These are phyloP conservation scores for Quercus gilva DNA, from an alignment of 306 rosid species.

Conservation along the genomic window DNA sequence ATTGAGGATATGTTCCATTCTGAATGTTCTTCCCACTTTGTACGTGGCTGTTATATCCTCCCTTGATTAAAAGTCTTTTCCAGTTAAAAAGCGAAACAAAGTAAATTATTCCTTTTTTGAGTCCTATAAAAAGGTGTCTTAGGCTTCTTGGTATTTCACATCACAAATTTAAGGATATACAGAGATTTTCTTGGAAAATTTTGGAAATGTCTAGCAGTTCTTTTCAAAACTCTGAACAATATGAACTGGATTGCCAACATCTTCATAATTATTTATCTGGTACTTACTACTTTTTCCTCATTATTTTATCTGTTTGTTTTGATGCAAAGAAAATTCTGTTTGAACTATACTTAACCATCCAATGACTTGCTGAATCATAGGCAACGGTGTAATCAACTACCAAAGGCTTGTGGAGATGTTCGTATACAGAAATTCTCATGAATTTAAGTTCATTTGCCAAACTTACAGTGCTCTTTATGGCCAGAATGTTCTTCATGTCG, in stretches of 20 bases:
- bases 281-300: background rate
- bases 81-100: background rate
- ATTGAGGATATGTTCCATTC: slow-evolving; percentile 6
- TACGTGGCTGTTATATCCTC: background rate
- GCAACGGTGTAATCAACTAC: slow-evolving; percentile 7
- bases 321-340: background rate
- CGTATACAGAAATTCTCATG: slow-evolving; percentile 1
- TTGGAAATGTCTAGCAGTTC: slow-evolving; percentile 17
- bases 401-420: slow-evolving; percentile 13
- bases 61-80: background rate
- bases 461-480: slow-evolving; percentile 19
- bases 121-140: background rate
- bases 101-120: background rate
- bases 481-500: slow-evolving; percentile 11
- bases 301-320: background rate
- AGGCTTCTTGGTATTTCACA: background rate
- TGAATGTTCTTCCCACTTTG: slow-evolving; percentile 9
- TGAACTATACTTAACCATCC: background rate
- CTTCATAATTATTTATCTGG: slow-evolving; percentile 23
- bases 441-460: slow-evolving; percentile 20
- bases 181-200: background rate
- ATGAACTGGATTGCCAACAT: slow-evolving; percentile 13
- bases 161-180: background rate
- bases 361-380: background rate
- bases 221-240: background rate